Conservation (phyloP, 306 rosid genomes). For the Pterocarpus santalinus region DNA sequence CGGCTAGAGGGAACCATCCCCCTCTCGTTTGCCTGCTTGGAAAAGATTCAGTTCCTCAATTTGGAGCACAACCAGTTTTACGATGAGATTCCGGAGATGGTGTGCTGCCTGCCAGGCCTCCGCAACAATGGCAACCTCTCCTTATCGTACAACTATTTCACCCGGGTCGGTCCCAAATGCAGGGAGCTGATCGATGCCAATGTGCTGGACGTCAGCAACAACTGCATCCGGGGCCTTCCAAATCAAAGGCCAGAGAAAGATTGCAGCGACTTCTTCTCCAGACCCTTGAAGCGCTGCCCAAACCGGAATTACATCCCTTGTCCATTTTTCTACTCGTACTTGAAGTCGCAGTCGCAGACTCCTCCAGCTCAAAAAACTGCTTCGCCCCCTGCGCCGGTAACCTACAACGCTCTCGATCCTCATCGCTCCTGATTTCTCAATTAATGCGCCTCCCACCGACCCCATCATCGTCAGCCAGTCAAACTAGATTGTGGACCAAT, state of each 20-base stretch:
- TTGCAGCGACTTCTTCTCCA: constrained; percentile 44
- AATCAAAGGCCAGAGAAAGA: constrained; percentile 49
- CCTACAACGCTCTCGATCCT: constrained; percentile 46
- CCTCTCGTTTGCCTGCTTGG: constrained; percentile 64
- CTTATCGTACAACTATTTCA: constrained; percentile 58
- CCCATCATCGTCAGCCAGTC: no score
- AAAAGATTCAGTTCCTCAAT: constrained; percentile 45
- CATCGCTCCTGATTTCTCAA: constrained; percentile 7
- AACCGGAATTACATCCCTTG: constrained; percentile 54
- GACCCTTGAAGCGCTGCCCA: constrained; percentile 40
- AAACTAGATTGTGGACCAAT: no score
- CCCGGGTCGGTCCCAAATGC: constrained; percentile 67
- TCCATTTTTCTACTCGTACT: background rate
- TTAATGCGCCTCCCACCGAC: no score
- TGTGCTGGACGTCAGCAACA: constrained; percentile 44
- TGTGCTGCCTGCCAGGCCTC: constrained; percentile 56
- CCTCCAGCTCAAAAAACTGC: no score
- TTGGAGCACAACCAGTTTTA: constrained; percentile 55
- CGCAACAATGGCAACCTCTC: constrained; percentile 24
- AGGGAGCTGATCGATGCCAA: constrained; percentile 40
- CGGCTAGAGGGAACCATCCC: constrained; percentile 60
- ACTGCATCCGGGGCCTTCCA: constrained; percentile 62
- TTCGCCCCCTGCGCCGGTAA: constrained; percentile 31
- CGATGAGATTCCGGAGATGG: constrained; percentile 63
- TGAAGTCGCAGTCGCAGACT: background rate